A percentile compares a stretch with the other conserved stretches of the same genome.
phyloP scores from a whole-genome alignment of 2,329 filamentous ascomycete species.

The Beauveria brongniartii region DNA sequence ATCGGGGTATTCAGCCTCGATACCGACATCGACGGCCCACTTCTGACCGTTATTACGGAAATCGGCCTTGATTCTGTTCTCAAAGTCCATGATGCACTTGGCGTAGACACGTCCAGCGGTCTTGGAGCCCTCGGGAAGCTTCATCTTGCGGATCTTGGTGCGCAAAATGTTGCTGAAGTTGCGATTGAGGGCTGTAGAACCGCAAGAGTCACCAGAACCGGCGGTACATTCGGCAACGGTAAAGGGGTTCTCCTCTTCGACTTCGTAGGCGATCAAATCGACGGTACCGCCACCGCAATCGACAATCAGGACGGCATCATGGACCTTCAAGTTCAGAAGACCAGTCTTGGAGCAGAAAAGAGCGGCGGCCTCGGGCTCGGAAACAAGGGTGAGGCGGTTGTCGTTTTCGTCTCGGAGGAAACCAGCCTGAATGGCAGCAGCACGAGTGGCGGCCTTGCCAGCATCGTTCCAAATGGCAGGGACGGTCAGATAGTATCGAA shows the following conservation, averaged over 20 bases:
- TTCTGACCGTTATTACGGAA: constrained; percentile 99
- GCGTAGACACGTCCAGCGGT: constrained; percentile 97
- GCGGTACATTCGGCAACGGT: constrained; percentile 96
- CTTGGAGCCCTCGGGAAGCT: constrained; percentile 91
- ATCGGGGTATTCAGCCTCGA: constrained; percentile 96
- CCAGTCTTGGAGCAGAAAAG: constrained; percentile 98
- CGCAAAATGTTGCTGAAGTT: constrained; percentile 98
- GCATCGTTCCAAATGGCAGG: constrained; percentile 99
- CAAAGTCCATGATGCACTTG: constrained; percentile 99
- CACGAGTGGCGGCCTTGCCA: constrained; percentile 91
- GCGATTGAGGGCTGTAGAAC: constrained; percentile 93
- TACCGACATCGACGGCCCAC: constrained; percentile 97
- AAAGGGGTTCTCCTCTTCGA: constrained; percentile 95
- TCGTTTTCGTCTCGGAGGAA: constrained; percentile 97
- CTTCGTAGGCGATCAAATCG: constrained; percentile 97
- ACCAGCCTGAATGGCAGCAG: constrained; percentile 91
- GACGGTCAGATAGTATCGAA: constrained; percentile 96
- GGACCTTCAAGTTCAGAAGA: constrained; percentile 91
- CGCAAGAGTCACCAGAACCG: constrained; percentile 93
- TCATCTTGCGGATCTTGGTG: constrained; percentile 99
- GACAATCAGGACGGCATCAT: constrained; percentile 95
- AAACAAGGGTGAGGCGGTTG: constrained; percentile 88
- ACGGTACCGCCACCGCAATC: constrained; percentile 98
- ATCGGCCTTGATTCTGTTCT: constrained; percentile 98
- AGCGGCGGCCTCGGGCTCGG: constrained; percentile 92